Percentiles rank a stretch among this genome's conserved stretches.
Evolutionary conservation across 1,139 yeast species (phyloP).

Genomic region (Zygosaccharomyces sapae): DNA sequence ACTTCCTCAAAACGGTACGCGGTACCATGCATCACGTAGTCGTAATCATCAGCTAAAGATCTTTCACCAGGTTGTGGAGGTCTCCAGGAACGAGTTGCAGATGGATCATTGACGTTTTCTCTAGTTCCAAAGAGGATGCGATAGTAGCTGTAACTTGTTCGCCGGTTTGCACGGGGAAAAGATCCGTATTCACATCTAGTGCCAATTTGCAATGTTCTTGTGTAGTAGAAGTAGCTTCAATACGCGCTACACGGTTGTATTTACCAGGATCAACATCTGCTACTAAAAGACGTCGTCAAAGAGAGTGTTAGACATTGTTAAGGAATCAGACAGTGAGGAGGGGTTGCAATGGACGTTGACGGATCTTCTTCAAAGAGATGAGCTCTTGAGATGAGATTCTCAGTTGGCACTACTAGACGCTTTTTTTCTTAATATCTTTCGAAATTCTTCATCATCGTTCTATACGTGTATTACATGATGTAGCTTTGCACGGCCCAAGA

Average conservation of each 20-base stretch:
- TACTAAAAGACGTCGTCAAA: slow-evolving; percentile 91
- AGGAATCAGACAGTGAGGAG: too few species aligned
- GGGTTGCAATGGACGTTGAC: too few species aligned
- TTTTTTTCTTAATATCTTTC: too few species aligned
- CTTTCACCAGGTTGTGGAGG: slow-evolving; percentile 81
- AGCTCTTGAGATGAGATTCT: background rate
- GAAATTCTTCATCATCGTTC: too few species aligned
- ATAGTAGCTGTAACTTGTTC: slow-evolving; percentile 85
- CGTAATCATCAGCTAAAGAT: slow-evolving; percentile 92
- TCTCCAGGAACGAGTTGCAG: slow-evolving; percentile 64
- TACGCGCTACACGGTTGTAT: slow-evolving; percentile 87
- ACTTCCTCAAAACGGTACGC: slow-evolving; percentile 95
- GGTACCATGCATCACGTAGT: slow-evolving; percentile 97
- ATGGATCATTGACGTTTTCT: slow-evolving; percentile 55
- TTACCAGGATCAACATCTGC: slow-evolving; percentile 83
- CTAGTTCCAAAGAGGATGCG: slow-evolving; percentile 65
- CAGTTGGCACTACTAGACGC: too few species aligned
- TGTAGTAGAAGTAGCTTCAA: slow-evolving; percentile 83
- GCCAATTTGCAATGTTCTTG: slow-evolving; percentile 79
- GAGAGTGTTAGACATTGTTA: slow-evolving; percentile 67
- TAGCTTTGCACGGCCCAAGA: too few species aligned
- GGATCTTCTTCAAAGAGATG: too few species aligned
- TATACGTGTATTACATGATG: too few species aligned
- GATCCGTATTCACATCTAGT: slow-evolving; percentile 88
- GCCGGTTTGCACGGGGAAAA: slow-evolving; percentile 76